A percentile compares a stretch with the other conserved stretches of the same genome.
Conservation (phyloP, 495 filamentous ascomycete genomes). For the Penicillium desertorum region DNA sequence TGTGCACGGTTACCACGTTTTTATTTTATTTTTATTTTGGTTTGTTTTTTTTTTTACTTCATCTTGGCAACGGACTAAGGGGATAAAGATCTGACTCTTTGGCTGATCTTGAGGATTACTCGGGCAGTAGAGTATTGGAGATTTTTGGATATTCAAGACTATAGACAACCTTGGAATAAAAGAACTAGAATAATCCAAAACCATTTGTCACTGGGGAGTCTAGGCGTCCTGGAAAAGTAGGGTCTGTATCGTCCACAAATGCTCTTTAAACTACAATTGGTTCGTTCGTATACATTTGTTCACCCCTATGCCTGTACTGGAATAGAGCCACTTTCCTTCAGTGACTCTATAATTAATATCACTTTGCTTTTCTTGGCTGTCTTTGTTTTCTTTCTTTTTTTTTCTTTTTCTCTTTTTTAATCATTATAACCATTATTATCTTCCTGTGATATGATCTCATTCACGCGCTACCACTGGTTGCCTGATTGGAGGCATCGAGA, state of each 20-base stretch:
- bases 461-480: slow-evolving; percentile 10
- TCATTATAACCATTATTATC: slow-evolving; percentile 9
- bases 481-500: slow-evolving; percentile 20
- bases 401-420: background rate
- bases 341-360: background rate
- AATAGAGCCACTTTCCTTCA: slow-evolving; percentile 13
- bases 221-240: background rate
- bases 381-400: background rate
- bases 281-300: slow-evolving; percentile 15
- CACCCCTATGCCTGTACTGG: slow-evolving; percentile 19
- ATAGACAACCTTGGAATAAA: background rate
- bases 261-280: slow-evolving; percentile 15
- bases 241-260: slow-evolving; percentile 19
- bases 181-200: background rate
- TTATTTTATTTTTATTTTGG: background rate
- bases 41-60: slow-evolving; percentile 1
- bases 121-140: background rate
- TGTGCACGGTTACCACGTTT: slow-evolving; percentile 19
- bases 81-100: slow-evolving; percentile 36
- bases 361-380: background rate
- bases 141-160: background rate
- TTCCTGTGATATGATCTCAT: background rate
- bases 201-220: background rate
- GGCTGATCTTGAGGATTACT: slow-evolving; percentile 4
- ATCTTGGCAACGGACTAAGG: slow-evolving; percentile 31